phyloP scores from a whole-genome alignment of 352 stramenopile genomes.

The Phytophthora cactorum region DNA sequence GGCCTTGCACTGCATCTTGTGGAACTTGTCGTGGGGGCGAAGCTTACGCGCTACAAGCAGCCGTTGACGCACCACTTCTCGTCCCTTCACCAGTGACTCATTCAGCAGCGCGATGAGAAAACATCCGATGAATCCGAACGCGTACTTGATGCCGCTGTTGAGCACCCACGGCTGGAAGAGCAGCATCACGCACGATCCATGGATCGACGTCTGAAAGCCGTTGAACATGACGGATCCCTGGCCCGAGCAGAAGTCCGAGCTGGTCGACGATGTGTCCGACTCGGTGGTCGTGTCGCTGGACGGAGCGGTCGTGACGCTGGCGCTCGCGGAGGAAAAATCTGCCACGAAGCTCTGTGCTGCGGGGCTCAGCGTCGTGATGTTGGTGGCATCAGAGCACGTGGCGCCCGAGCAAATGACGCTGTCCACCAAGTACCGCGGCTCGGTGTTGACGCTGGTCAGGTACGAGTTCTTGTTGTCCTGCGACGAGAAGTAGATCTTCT shows the following conservation, averaged over 20 bases:
- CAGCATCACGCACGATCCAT: slow-evolving; percentile 74
- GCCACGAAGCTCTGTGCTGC: slow-evolving; percentile 47
- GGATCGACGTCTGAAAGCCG: slow-evolving; percentile 77
- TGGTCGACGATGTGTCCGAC: slow-evolving; percentile 29
- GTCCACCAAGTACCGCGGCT: slow-evolving; percentile 57
- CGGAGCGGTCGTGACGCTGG: slow-evolving; percentile 20
- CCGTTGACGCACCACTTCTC: slow-evolving; percentile 55
- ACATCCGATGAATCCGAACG: slow-evolving; percentile 70
- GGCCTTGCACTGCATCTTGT: slow-evolving; percentile 73
- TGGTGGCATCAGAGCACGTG: slow-evolving; percentile 63
- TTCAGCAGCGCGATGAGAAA: slow-evolving; percentile 71
- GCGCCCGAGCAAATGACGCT: slow-evolving; percentile 58
- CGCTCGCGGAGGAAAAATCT: slow-evolving; percentile 32
- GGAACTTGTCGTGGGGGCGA: slow-evolving; percentile 46
- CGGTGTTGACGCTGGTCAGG: slow-evolving; percentile 58
- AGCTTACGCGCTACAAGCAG: slow-evolving; percentile 50
- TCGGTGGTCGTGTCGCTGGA: slow-evolving; percentile 31
- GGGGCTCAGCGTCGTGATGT: slow-evolving; percentile 62
- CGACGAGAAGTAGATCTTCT: slow-evolving; percentile 89
- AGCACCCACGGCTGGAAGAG: slow-evolving; percentile 86
- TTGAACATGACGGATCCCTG: slow-evolving; percentile 86
- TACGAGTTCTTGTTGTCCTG: slow-evolving; percentile 71
- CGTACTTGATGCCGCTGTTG: slow-evolving; percentile 75
- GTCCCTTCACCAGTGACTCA: slow-evolving; percentile 66
- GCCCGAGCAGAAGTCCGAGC: slow-evolving; percentile 60